phyloP scores from a whole-genome alignment of 768 basidiomycete genomes.

The Pleurotus ostreatus region DNA sequence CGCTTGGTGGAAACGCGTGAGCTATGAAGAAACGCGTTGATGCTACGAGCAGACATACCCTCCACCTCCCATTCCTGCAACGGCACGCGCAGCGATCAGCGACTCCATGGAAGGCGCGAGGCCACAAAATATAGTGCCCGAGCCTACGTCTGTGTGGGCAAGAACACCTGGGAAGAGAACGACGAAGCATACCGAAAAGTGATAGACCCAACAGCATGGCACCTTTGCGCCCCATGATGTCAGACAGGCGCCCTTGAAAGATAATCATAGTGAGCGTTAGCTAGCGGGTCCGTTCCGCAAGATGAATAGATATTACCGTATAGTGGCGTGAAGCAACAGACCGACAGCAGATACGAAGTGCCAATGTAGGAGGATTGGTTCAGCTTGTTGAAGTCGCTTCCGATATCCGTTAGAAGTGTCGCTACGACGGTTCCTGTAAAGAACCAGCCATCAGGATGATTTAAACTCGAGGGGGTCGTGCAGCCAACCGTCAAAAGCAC shows the following conservation, averaged over 20 bases:
- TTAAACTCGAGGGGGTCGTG: constrained; percentile 5
- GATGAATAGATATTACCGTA: constrained; percentile 52
- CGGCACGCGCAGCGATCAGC: constrained; percentile 74
- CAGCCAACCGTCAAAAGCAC: constrained; percentile 74
- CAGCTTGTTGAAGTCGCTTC: constrained; percentile 77
- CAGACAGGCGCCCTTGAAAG: constrained; percentile 67
- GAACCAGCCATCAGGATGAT: constrained; percentile 9
- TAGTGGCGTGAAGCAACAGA: constrained; percentile 88
- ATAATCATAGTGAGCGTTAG: constrained; percentile 11
- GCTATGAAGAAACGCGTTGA: background rate
- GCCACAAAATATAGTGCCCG: constrained; percentile 84
- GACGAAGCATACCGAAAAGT: constrained; percentile 64
- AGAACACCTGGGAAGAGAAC: background rate
- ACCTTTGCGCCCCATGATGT: constrained; percentile 81
- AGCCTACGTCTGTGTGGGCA: constrained; percentile 35
- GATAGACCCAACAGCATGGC: constrained; percentile 82
- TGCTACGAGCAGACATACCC: constrained; percentile 51
- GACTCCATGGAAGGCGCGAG: constrained; percentile 81
- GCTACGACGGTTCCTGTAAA: constrained; percentile 77
- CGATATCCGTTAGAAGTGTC: constrained; percentile 80
- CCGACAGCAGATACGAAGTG: constrained; percentile 80
- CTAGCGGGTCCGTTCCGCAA: background rate
- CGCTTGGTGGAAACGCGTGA: constrained; percentile 36
- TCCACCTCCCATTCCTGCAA: constrained; percentile 92
- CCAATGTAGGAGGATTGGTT: constrained; percentile 85